A percentile compares a stretch with the other conserved stretches of the same genome.
These are phyloP conservation scores for Exidia glandulosa DNA, from an alignment of 768 basidiomycete species.

Conservation along the genomic window DNA sequence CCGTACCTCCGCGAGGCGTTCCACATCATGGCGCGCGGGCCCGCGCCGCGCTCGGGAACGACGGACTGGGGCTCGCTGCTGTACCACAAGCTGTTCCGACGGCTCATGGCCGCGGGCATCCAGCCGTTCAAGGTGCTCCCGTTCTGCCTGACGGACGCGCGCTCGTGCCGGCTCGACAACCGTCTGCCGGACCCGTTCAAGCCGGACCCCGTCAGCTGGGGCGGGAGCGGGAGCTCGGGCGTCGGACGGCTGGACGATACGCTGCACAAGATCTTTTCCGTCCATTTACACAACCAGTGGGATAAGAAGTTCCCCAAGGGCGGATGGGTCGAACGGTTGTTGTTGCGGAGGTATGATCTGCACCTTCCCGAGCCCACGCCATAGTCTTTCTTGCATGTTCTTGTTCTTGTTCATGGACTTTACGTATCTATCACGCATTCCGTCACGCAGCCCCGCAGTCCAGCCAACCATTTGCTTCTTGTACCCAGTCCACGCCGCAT, in stretches of 20 bases:
- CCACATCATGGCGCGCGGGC: slow-evolving; percentile 71
- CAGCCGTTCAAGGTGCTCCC: slow-evolving; percentile 88
- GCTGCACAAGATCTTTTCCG: slow-evolving; percentile 65
- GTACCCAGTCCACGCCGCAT: too few species aligned
- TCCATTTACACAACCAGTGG: slow-evolving; percentile 97
- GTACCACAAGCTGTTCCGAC: slow-evolving; percentile 84
- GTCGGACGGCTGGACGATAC: slow-evolving; percentile 49
- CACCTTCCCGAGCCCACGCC: background rate
- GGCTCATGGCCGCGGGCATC: slow-evolving; percentile 58
- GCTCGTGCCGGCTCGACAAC: slow-evolving; percentile 86
- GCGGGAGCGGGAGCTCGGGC: slow-evolving; percentile 61
- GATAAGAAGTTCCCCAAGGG: slow-evolving; percentile 68
- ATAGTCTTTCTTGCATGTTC: too few species aligned
- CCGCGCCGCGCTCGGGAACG: slow-evolving; percentile 61
- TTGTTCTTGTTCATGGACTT: too few species aligned
- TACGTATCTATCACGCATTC: too few species aligned
- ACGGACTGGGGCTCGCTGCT: slow-evolving; percentile 92
- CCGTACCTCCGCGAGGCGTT: slow-evolving; percentile 97
- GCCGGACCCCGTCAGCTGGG: slow-evolving; percentile 36
- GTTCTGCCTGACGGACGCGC: slow-evolving; percentile 89
- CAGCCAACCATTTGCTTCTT: too few species aligned
- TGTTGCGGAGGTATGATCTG: slow-evolving; percentile 53
- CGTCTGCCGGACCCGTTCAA: slow-evolving; percentile 86
- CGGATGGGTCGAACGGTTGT: slow-evolving; percentile 80
- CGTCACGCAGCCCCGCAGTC: too few species aligned